Percentiles rank a stretch among this genome's conserved stretches.
These are phyloP conservation scores for Penicillium cosmopolitanum DNA, from an alignment of 495 filamentous ascomycete species.

Conservation along the genomic window DNA sequence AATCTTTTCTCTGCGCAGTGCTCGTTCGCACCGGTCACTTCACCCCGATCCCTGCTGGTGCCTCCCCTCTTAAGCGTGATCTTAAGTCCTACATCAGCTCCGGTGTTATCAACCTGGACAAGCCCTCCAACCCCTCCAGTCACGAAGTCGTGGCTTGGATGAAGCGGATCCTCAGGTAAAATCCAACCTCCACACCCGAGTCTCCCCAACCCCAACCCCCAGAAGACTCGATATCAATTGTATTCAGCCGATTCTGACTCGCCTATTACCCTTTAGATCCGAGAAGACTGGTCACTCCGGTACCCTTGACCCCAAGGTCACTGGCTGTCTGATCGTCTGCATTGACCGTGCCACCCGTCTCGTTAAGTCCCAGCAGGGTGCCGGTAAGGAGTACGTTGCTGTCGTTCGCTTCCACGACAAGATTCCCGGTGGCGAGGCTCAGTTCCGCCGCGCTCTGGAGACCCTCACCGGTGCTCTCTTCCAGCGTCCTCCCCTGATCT, in stretches of 20 bases:
- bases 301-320: slow-evolving; percentile 93
- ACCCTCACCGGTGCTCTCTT: slow-evolving; percentile 94
- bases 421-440: slow-evolving; percentile 85
- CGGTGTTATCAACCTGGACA: slow-evolving; percentile 98
- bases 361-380: slow-evolving; percentile 97
- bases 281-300: slow-evolving; percentile 98
- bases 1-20: slow-evolving; percentile 51
- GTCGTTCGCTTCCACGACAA: slow-evolving; percentile 92
- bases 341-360: slow-evolving; percentile 94
- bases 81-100: slow-evolving; percentile 94
- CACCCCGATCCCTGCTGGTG: slow-evolving; percentile 90
- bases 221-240: background rate
- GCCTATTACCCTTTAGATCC: slow-evolving; percentile 54
- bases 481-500: slow-evolving; percentile 95
- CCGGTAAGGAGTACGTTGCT: slow-evolving; percentile 88
- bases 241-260: background rate
- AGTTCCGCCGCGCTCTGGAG: slow-evolving; percentile 88
- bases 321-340: slow-evolving; percentile 93
- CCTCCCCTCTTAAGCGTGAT: slow-evolving; percentile 83
- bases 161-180: slow-evolving; percentile 90
- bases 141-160: slow-evolving; percentile 99
- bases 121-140: slow-evolving; percentile 95
- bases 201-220: background rate
- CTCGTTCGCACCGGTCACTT: slow-evolving; percentile 89
- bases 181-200: slow-evolving; percentile 2